Evolutionary conservation across 345 rosid genomes (phyloP).

Genomic region (Capsella bursapastoris): DNA sequence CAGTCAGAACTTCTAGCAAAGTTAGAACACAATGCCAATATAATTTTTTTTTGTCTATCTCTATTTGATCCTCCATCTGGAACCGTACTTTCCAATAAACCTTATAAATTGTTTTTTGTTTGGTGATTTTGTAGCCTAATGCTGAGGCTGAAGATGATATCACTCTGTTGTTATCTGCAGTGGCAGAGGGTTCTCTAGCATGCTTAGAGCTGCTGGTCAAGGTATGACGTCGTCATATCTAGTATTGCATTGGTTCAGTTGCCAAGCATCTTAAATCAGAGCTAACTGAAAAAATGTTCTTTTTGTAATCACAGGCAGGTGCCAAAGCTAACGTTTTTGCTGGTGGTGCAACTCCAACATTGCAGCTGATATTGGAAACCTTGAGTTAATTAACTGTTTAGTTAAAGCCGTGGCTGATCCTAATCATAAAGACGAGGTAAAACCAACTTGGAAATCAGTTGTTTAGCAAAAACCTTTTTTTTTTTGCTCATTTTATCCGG

Average conservation of each 20-base stretch:
- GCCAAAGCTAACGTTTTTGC: slow-evolving; percentile 75
- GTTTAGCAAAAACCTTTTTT: background rate
- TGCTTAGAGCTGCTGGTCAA: slow-evolving; percentile 76
- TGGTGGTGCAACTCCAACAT: slow-evolving; percentile 92
- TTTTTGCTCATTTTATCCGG: background rate
- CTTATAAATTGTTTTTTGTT: background rate
- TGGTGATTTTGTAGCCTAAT: background rate
- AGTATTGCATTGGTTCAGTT: background rate
- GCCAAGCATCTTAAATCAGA: slow-evolving; percentile 1
- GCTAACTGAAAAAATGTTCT: slow-evolving; percentile 10
- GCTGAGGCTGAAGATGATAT: slow-evolving; percentile 39
- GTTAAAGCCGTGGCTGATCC: slow-evolving; percentile 88
- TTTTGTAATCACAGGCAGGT: slow-evolving; percentile 62
- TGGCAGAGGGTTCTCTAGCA: slow-evolving; percentile 55
- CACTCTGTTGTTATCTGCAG: too few species aligned
- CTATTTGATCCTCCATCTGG: background rate
- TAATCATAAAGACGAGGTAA: slow-evolving; percentile 74
- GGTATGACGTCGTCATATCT: slow-evolving; percentile 50
- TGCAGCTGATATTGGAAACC: slow-evolving; percentile 80
- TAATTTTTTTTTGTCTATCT: background rate
- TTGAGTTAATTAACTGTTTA: slow-evolving; percentile 69
- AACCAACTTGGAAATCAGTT: background rate
- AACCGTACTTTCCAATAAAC: background rate
- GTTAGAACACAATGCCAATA: too few species aligned
- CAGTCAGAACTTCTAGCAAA: slow-evolving; percentile 47